Conservation (phyloP, 257 asterid species). For the Solanum virginianum region DNA sequence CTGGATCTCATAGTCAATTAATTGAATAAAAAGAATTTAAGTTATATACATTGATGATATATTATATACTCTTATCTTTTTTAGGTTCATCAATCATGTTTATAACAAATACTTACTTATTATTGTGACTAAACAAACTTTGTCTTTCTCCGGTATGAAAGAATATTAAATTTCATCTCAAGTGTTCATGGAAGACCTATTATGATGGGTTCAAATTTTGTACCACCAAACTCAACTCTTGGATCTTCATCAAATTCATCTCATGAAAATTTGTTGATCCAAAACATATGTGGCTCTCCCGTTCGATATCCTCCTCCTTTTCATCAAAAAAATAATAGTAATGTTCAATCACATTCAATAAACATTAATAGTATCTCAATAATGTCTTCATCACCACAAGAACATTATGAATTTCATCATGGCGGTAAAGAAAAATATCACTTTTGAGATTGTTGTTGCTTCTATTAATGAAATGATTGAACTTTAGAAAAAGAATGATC, state of each 20-base stretch:
- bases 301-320: neutral
- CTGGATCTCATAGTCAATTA: neutral
- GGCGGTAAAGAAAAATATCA: conserved; percentile 18
- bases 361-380: neutral
- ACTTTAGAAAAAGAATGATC: conserved; percentile 42
- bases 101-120: neutral
- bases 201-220: neutral
- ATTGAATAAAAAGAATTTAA: neutral
- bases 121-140: neutral
- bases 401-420: neutral
- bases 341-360: neutral
- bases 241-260: neutral
- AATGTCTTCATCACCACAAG: neutral
- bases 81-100: neutral
- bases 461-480: conserved; percentile 50
- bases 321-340: neutral
- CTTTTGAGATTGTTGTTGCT: conserved; percentile 21
- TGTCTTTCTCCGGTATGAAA: conserved; percentile 16
- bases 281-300: conserved; percentile 5
- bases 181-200: conserved; percentile 19
- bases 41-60: neutral
- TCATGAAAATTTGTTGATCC: neutral
- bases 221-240: neutral
- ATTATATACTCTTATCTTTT: neutral
- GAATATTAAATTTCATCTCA: conserved; percentile 15